A percentile compares a stretch with the other conserved stretches of the same genome.
Evolutionary conservation across 805 yeast species (phyloP).

Genomic region (Nakazawaea peltata): DNA sequence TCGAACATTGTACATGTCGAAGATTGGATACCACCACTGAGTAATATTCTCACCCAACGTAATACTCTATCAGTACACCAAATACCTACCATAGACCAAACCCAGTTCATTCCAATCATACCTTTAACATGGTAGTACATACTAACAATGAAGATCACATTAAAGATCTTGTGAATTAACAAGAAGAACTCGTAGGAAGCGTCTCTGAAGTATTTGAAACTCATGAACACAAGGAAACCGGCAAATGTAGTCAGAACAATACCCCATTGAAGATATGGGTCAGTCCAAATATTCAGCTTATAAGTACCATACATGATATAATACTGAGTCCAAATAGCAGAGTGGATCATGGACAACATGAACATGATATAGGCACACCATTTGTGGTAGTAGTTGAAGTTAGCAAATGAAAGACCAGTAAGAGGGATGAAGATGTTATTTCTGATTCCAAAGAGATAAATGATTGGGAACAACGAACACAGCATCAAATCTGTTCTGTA

Average conservation of each 20-base stretch:
- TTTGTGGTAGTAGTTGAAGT: conserved; percentile 58
- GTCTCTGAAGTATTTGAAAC: conserved; percentile 43
- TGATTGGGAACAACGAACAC: conserved; percentile 45
- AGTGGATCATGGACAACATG: conserved; percentile 46
- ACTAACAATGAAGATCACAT: conserved; percentile 41
- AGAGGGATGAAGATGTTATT: conserved; percentile 58
- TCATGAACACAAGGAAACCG: conserved; percentile 37
- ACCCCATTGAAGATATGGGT: conserved; percentile 17
- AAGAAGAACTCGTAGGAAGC: conserved; percentile 53
- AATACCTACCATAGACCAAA: conserved; percentile 31
- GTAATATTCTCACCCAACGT: conserved; percentile 25
- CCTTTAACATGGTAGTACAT: conserved; percentile 49
- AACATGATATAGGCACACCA: conserved; percentile 51
- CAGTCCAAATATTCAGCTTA: background rate
- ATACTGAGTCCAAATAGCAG: conserved; percentile 40
- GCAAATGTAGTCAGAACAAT: conserved; percentile 30
- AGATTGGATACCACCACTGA: conserved; percentile 23
- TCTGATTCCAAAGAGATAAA: conserved; percentile 61
- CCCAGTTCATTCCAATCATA: conserved; percentile 27
- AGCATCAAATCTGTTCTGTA: conserved; percentile 48
- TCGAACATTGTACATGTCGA: conserved; percentile 8
- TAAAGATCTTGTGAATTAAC: conserved; percentile 49
- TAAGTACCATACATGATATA: background rate
- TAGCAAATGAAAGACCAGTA: conserved; percentile 55
- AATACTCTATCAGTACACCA: conserved; percentile 46